Evolutionary conservation across 305 asterid genomes (phyloP), one percentile per base, ranked within the genome.

Genomic region (Fraxinus dipetala): DNA sequence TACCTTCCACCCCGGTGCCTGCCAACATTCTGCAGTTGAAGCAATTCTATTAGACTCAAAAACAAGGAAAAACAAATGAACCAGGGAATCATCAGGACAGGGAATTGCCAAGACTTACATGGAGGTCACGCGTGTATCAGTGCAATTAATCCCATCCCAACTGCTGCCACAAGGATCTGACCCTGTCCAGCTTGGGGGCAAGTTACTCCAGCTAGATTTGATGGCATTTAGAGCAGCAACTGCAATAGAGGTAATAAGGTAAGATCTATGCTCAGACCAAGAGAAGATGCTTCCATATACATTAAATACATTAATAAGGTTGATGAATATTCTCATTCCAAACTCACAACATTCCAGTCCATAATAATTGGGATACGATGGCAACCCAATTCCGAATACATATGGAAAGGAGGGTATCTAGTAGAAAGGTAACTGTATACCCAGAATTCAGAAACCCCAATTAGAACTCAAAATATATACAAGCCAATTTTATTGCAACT

Each of bases 161-260:
- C 76, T 56, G 76, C 86, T 78, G 78, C 91, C 93, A 83, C 98
- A 95, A 78, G 98, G 98, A 91, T 95, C 98, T 0, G 83, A 51
- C 22, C 95, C 97, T 28, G 32, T 81, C 98, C 98, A 95, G 85
- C 83, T 91, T 11, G 96, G 95, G 6, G 98, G 98, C 84, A 90
- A 87, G 89, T 93, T 95, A 45, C 83, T 87, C 98, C 96, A 93
- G 90, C 90, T 91, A 35, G 91, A 77, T 83, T 87, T 88, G 22
- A 95, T 78, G 34, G 95, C 91, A 67, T 18, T 87, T 82, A 95
- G 88, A 82, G 93, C 93, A 85, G 90, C 86, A 84, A 86, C 98
- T 93, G 92, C 87, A 88, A 75, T 30, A 73, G 28, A 77, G 63
- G 78, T 24, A 32, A 76, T 63, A 85, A 16, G 22, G 43, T 5